Evolutionary conservation across 345 rosid genomes (phyloP).

Genomic region (Balakata baccata): DNA sequence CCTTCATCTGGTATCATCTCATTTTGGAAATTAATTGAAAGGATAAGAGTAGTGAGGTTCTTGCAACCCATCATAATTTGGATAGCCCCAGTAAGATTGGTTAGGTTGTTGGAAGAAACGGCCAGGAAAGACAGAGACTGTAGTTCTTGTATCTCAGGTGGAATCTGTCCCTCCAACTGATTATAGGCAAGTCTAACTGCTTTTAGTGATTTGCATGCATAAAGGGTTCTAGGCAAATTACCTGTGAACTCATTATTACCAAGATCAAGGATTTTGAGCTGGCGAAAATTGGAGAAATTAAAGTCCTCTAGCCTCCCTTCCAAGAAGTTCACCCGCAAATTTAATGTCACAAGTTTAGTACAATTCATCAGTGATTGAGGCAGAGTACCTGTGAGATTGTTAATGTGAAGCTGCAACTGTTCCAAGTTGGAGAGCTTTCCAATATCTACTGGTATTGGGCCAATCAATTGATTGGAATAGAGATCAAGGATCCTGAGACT

Average conservation of each 20-base stretch:
- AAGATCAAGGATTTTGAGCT: constrained; percentile 72
- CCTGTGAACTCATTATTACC: constrained; percentile 84
- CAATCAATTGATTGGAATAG: constrained; percentile 57
- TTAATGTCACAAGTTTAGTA: constrained; percentile 50
- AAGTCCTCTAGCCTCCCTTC: constrained; percentile 51
- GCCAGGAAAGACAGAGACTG: constrained; percentile 70
- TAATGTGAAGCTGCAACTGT: constrained; percentile 61
- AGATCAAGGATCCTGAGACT: constrained; percentile 63
- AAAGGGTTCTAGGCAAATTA: constrained; percentile 59
- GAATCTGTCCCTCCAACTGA: constrained; percentile 59
- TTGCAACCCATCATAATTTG: constrained; percentile 55
- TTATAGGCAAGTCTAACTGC: constrained; percentile 86
- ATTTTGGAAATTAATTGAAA: constrained; percentile 51
- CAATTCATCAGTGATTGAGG: constrained; percentile 68
- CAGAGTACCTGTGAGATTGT: constrained; percentile 58
- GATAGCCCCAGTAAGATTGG: constrained; percentile 69
- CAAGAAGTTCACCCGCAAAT: constrained; percentile 63
- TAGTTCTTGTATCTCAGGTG: constrained; percentile 50
- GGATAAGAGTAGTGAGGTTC: constrained; percentile 65
- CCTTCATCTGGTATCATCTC: constrained; percentile 55
- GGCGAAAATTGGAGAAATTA: constrained; percentile 53
- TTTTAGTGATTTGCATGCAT: constrained; percentile 61
- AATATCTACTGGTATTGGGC: constrained; percentile 54
- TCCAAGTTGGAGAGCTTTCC: constrained; percentile 60
- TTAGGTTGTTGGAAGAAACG: constrained; percentile 60